phyloP scores from a whole-genome alignment of 306 rosid genomes.

The Notholithocarpus densiflorus region DNA sequence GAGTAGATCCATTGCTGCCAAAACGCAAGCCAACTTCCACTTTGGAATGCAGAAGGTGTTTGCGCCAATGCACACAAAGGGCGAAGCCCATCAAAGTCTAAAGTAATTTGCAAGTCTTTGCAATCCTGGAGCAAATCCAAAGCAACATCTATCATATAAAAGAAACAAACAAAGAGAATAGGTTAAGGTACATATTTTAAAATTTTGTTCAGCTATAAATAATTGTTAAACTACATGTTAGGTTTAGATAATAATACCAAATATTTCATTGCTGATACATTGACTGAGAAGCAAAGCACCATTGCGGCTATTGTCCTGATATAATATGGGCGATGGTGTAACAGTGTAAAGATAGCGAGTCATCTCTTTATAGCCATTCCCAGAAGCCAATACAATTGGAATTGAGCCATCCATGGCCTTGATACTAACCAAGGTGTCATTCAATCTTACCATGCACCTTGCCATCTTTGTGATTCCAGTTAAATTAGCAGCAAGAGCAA shows the following conservation, averaged over 20 bases:
- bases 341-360: background rate
- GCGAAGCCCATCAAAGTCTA: background rate
- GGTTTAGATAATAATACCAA: background rate
- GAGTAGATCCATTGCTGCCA: conserved; percentile 9
- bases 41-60: conserved; percentile 3
- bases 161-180: background rate
- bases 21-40: background rate
- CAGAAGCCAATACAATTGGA: conserved; percentile 8
- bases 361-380: conserved; percentile 1
- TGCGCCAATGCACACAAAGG: conserved; percentile 20
- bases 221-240: too few relatives aligned
- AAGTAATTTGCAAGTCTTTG: background rate
- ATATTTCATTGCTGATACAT: background rate
- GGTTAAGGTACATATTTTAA: too few relatives aligned
- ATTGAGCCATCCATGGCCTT: conserved; percentile 3
- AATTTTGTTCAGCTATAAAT: too few relatives aligned
- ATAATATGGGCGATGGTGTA: background rate
- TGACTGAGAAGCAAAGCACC: background rate
- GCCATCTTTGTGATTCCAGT: background rate
- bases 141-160: conserved; percentile 2
- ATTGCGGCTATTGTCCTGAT: background rate
- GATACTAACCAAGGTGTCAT: background rate
- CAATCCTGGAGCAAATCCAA: conserved; percentile 7
- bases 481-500: conserved; percentile 13
- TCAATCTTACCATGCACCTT: background rate